Base-by-base conservation (phyloP, 768 basidiomycete species). In the Termitomyces sp. region DNA sequence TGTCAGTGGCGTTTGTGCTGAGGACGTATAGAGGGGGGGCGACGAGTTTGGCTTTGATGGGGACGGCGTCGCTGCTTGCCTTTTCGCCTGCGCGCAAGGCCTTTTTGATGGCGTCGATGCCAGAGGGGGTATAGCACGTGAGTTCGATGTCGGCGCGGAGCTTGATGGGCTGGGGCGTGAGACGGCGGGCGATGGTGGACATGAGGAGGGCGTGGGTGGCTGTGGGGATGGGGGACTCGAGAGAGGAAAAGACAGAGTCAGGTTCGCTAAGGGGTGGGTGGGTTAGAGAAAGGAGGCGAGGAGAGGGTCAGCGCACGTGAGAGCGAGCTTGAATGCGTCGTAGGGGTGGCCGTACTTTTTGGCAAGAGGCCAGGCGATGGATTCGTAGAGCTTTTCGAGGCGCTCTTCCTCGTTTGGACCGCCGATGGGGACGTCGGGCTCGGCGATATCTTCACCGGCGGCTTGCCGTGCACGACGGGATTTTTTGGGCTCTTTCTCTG, bases 101-200 rank as follows among this genome's bases (percentile, higher is more conserved):
- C 52, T 86, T 87, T 75, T 93, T 93, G 74, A 99, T 98, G 5
- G 96, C 95, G 65, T 97, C 93, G 69, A 99, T 98, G 9, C 97
- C 96, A 6, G 91, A 85, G 34, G 94, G 95, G 1, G 89, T 89
- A 71, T 97, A 99, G 72, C 96, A 98, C 40, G 95, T 97, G 44
- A 99, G 75, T 74, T 98, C 95, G 65, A 99, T 91, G 73, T 99
- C 97, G 4, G 97, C 95, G 64, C 97, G 92, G 40, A 99, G 84
- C 76, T 98, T 99, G 80, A 99, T 95, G 5, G 97, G 95, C 71
- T 99, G 97, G 1, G 97, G 97, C 0, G 97, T 99, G 38, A 98
- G 79, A 12, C 97, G 88, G 43, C 95, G 88, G 7, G 95, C 95
- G 67, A 99, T 97, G 21, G 93, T 96, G 54, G 81, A 72, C 59